Percentiles rank a stretch among this genome's conserved stretches.
Conservation (phyloP, 2,329 filamentous ascomycete species). For the Ceratocystis cacaofunesta region DNA sequence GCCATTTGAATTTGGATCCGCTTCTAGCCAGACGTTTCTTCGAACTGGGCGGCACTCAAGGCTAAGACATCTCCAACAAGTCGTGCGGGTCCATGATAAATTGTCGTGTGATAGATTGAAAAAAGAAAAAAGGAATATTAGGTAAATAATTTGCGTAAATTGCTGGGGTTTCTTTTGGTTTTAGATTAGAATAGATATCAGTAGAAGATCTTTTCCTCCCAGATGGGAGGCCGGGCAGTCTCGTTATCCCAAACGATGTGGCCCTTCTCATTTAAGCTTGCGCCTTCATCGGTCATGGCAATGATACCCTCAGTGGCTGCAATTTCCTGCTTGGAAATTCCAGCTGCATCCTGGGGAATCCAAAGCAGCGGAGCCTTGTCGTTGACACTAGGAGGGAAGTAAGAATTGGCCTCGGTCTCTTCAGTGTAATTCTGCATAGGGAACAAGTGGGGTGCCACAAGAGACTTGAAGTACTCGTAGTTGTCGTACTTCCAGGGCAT, state of each 20-base stretch:
- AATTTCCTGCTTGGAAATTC: constrained; percentile 65
- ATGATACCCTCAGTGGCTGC: constrained; percentile 55
- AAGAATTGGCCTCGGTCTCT: constrained; percentile 50
- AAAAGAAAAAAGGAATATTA: constrained; percentile 1
- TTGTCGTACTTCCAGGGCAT: constrained; percentile 63
- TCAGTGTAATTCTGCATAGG: constrained; percentile 24
- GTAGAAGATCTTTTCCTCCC: constrained; percentile 32
- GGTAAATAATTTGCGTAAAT: not conserved
- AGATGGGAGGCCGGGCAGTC: constrained; percentile 30
- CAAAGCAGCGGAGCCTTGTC: constrained; percentile 56
- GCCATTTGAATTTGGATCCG: not conserved
- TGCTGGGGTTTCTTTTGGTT: not conserved
- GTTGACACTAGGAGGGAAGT: constrained; percentile 56
- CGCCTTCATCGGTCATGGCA: constrained; percentile 67
- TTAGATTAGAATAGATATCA: constrained; percentile 20
- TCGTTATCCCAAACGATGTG: constrained; percentile 30
- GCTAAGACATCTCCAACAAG: not conserved
- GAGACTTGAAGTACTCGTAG: constrained; percentile 53
- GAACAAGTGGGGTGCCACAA: constrained; percentile 45
- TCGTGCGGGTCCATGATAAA: not conserved
- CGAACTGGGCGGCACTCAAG: not conserved
- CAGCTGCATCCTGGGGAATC: constrained; percentile 63
- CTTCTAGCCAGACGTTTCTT: not conserved
- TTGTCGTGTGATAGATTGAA: not conserved
- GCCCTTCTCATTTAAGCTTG: constrained; percentile 51